These are phyloP conservation scores for Candida maesae DNA, from an alignment of 805 yeast species.

Conservation along the genomic window DNA sequence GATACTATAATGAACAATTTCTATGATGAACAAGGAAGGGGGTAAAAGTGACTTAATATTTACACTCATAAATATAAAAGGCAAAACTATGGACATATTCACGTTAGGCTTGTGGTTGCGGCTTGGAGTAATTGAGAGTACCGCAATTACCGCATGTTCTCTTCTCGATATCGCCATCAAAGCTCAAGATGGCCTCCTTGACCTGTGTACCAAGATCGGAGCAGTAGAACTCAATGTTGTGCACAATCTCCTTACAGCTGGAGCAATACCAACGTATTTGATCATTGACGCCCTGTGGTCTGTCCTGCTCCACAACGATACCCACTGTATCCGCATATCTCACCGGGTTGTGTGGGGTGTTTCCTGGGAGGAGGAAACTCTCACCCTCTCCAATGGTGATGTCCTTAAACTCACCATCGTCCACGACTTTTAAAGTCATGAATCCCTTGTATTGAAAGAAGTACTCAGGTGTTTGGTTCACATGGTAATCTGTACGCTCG, in stretches of 20 bases:
- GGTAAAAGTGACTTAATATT: too few species aligned
- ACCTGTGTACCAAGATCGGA: slow-evolving; percentile 87
- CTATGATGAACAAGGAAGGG: too few species aligned
- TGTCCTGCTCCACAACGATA: slow-evolving; percentile 85
- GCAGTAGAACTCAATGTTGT: slow-evolving; percentile 71
- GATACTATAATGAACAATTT: too few species aligned
- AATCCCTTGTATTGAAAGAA: slow-evolving; percentile 83
- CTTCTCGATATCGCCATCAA: slow-evolving; percentile 56
- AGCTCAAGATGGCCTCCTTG: slow-evolving; percentile 70
- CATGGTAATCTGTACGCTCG: slow-evolving; percentile 88
- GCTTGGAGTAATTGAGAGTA: slow-evolving; percentile 63
- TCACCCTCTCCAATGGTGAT: slow-evolving; percentile 79
- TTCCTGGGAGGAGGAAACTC: slow-evolving; percentile 80
- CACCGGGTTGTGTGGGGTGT: slow-evolving; percentile 87
- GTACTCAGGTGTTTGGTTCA: slow-evolving; percentile 93
- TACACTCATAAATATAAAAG: not conserved
- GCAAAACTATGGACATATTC: too few species aligned
- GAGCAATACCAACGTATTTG: slow-evolving; percentile 85
- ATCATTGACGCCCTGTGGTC: slow-evolving; percentile 71
- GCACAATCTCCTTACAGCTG: slow-evolving; percentile 58
- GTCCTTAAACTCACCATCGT: slow-evolving; percentile 71
- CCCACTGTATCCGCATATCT: slow-evolving; percentile 85
- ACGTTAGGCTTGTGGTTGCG: too few species aligned
- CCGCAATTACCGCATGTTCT: slow-evolving; percentile 79
- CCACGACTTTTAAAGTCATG: slow-evolving; percentile 82